A percentile compares a stretch with the other conserved stretches of the same genome.
phyloP scores from a whole-genome alignment of 208 protist species.

The Wallacemonas sp. region DNA sequence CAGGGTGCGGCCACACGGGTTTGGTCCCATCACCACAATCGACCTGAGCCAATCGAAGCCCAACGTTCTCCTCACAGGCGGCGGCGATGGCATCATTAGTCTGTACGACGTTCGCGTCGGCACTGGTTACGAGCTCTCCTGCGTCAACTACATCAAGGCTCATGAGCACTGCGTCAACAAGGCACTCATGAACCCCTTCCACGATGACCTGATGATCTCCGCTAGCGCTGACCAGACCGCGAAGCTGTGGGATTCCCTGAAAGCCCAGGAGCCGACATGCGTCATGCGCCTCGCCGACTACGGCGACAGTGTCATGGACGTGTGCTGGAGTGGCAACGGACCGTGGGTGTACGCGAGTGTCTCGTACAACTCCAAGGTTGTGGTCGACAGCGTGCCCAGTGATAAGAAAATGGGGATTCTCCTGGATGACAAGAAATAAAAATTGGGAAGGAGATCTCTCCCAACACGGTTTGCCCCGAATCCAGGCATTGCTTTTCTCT shows the following conservation, averaged over 20 bases:
- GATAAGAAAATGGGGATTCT: conserved; percentile 87
- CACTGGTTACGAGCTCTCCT: conserved; percentile 27
- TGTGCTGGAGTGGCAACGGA: conserved; percentile 76
- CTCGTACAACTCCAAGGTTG: conserved; percentile 82
- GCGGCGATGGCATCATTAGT: conserved; percentile 69
- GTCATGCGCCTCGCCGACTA: conserved; percentile 62
- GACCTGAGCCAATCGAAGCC: conserved; percentile 70
- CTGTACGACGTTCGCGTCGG: conserved; percentile 69
- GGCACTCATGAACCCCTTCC: conserved; percentile 84
- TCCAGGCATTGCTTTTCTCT: no score
- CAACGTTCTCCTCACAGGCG: conserved; percentile 62
- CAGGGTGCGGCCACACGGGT: conserved; percentile 50
- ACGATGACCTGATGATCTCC: conserved; percentile 79
- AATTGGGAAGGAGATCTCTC: conserved; percentile 11
- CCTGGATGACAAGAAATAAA: conserved; percentile 57
- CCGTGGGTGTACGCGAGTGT: conserved; percentile 90
- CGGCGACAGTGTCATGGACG: conserved; percentile 71
- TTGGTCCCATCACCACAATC: conserved; percentile 43
- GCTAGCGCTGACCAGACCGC: conserved; percentile 72
- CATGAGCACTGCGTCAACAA: conserved; percentile 71
- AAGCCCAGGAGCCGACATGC: conserved; percentile 34
- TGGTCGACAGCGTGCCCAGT: conserved; percentile 81
- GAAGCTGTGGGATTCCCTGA: conserved; percentile 78
- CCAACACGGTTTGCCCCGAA: no score
- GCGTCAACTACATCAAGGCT: conserved; percentile 33